Evolutionary conservation across 2,329 filamentous ascomycete genomes (phyloP).

Genomic region (Diaporthe sp.): DNA sequence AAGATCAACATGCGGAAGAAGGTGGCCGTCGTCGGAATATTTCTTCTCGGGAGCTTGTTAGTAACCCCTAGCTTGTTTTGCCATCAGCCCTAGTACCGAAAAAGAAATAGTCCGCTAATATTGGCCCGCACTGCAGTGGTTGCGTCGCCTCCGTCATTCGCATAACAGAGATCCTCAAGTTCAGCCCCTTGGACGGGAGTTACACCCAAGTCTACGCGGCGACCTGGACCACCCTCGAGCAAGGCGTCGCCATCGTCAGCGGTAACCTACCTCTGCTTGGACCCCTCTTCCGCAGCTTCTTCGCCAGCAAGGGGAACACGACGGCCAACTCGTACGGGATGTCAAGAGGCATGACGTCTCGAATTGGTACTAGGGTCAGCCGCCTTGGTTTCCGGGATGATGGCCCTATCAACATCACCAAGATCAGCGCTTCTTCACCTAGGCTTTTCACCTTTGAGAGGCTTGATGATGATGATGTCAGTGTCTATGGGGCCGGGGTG

Average conservation of each 20-base stretch:
- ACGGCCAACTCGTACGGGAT: not conserved
- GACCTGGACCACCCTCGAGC: slow-evolving; percentile 36
- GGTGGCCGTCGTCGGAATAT: slow-evolving; percentile 31
- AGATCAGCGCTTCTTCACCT: not conserved
- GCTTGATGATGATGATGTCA: slow-evolving; percentile 23
- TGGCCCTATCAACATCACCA: not conserved
- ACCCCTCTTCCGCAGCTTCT: slow-evolving; percentile 32
- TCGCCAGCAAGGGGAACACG: slow-evolving; percentile 25
- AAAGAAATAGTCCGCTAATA: not conserved
- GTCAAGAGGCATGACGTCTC: slow-evolving; percentile 2
- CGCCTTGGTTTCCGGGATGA: slow-evolving; percentile 2
- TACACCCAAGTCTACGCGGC: slow-evolving; percentile 34
- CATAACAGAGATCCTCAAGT: slow-evolving; percentile 26
- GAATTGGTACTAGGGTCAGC: not conserved
- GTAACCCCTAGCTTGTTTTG: not conserved
- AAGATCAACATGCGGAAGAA: slow-evolving; percentile 31
- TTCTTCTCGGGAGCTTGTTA: slow-evolving; percentile 33
- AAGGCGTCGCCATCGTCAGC: slow-evolving; percentile 26
- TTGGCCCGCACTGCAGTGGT: not conserved
- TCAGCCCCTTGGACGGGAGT: slow-evolving; percentile 28
- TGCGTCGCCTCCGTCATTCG: slow-evolving; percentile 32
- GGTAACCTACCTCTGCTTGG: slow-evolving; percentile 30
- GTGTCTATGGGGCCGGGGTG: not conserved
- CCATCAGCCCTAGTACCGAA: too few species aligned
- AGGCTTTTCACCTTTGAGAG: slow-evolving; percentile 19